Base-by-base conservation (phyloP, 768 basidiomycete genomes). In the Podaxis carcinomalis region DNA sequence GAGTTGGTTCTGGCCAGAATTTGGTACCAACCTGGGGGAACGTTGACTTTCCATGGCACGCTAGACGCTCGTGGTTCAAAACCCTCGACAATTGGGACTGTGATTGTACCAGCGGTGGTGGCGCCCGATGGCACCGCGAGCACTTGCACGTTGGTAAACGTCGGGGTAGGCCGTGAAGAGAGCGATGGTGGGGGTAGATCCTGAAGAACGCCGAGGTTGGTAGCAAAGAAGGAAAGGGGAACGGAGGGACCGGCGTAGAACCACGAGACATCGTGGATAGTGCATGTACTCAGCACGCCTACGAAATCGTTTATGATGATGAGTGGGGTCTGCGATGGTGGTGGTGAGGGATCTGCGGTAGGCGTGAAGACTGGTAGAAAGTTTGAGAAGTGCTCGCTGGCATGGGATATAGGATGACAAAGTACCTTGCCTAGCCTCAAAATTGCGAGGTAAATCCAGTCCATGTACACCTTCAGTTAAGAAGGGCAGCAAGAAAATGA, bases 21-120 rank as follows among this genome's bases (percentile, higher is more conserved):
- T 11, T 63, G 49, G 65, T 87, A 87, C 76, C 75, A 78, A 3
- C 86, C 86, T 56, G 75, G 69, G 0, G 80, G 68, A 23, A 85
- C 69, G 60, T 75, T 74, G 51, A 87, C 83, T 2, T 86, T 3
- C 65, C 70, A 69, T 71, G 83, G 16, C 56, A 58, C 0, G 10
- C 5, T 1, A 14, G 25, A 11, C 52, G 27, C 3, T 81, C 72
- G 56, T 72, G 65, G n/a, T 78, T 49, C 6, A 67, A 66, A 0
- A 62, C 59, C 13, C 36, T 50, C 49, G 42, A 62, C 72, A 28
- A 84, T 53, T 13, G 52, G 51, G 2, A 68, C 50, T 1, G 67
- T 61, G 13, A 76, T 54, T 27, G 42, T 28, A 11, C 46, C 56
- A 14, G 11, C 36, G 28, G 23, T 46, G 14, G 52, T 14, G n/a